Base-by-base conservation (phyloP, 306 rosid genomes). In the Crotalaria pallida region DNA sequence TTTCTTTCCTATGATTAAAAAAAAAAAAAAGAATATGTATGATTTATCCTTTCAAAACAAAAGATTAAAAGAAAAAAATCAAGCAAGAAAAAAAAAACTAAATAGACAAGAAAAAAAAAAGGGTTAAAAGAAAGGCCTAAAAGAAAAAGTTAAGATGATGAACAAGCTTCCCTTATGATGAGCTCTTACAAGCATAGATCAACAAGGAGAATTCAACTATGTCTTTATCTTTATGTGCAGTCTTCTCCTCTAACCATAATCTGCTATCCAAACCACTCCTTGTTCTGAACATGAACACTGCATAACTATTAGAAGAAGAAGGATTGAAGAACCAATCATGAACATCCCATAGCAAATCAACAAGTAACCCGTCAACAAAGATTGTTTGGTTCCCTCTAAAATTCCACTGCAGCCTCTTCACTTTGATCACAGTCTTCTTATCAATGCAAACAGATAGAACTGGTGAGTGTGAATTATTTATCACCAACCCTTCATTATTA, bases 271-370 rank as follows among this genome's bases (percentile, higher is more conserved):
- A 80, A 0, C 96, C 96, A 76, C 86, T 87, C 61, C 99, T 91
- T 0, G 91, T 91, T 33, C 97, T 87, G 82, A 94, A 91, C 99
- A 94, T 87, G 68, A 94, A 94, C 47, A 94, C 97, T 0, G 91
- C 97, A 76, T 49, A 74, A 0, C 95, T 89, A 31, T 31, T 31
- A 31, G 36, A 31, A 67, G 88, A 83, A 58, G 75, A 50, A 7
- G 86, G 72, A 22, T 71, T 84, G 67, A 91, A 94, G 51, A 94
- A 91, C 99, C 99, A 94, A 13, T 89, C 97, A 75, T 94, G 97
- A 75, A 94, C 96, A 82, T 94, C 99, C 99, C 99, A 94, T 33
- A 94, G 70, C 86, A 91, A 77, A 89, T 94, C 99, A 50, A 94
- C 97, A 41, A 89, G 51, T 72, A 94, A 86, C 16, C 97, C 94